phyloP scores from a whole-genome alignment of 805 yeast species.

The Candida nanaspora region DNA sequence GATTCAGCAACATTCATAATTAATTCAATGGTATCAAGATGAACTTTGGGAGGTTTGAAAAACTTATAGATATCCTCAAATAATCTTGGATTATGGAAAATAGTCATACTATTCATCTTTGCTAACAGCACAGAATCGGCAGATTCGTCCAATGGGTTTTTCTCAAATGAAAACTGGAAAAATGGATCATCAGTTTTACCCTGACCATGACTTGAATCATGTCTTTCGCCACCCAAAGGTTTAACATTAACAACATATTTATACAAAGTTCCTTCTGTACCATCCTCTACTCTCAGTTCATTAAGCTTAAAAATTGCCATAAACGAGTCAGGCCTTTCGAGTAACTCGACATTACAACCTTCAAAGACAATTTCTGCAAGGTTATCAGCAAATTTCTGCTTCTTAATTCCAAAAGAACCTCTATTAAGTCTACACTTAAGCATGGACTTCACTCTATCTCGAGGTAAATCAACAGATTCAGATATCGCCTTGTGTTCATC shows the following conservation, averaged over 20 bases:
- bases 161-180: slow-evolving; percentile 75
- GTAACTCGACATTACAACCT: slow-evolving; percentile 67
- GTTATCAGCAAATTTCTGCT: slow-evolving; percentile 32
- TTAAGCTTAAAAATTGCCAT: slow-evolving; percentile 65
- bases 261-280: slow-evolving; percentile 70
- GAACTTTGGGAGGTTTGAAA: slow-evolving; percentile 82
- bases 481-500: slow-evolving; percentile 53
- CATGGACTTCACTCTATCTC: slow-evolving; percentile 63
- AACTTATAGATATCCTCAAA: slow-evolving; percentile 68
- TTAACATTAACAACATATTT: slow-evolving; percentile 85
- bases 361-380: slow-evolving; percentile 78
- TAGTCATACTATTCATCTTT: slow-evolving; percentile 77
- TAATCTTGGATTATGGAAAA: slow-evolving; percentile 81
- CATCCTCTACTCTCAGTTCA: slow-evolving; percentile 83
- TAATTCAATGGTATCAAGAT: slow-evolving; percentile 82
- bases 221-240: slow-evolving; percentile 37
- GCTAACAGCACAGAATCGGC: slow-evolving; percentile 77
- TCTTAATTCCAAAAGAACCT: slow-evolving; percentile 67
- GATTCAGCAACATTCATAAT: slow-evolving; percentile 92
- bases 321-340: slow-evolving; percentile 75
- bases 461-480: slow-evolving; percentile 59
- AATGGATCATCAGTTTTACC: slow-evolving; percentile 46
- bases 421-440: slow-evolving; percentile 59
- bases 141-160: slow-evolving; percentile 73
- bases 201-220: slow-evolving; percentile 5